These are phyloP conservation scores for Ophiostoma tasmaniense DNA, from an alignment of 2,329 filamentous ascomycete species.

Conservation along the genomic window DNA sequence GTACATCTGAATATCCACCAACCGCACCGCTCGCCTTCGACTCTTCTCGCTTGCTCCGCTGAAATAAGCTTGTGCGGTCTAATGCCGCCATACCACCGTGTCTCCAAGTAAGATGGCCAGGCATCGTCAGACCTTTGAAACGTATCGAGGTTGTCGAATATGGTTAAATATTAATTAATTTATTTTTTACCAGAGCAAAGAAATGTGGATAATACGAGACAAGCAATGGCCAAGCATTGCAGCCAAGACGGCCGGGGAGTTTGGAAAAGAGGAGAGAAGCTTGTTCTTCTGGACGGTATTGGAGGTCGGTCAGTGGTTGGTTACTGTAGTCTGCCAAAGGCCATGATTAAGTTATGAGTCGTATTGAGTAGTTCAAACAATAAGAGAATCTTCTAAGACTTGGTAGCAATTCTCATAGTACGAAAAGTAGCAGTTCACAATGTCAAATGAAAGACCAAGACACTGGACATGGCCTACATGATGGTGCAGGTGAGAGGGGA, in stretches of 20 bases:
- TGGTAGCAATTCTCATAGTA: not conserved
- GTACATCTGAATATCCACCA: not conserved
- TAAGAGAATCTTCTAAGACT: too few species aligned
- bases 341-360: not conserved
- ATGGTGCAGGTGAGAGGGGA: not conserved
- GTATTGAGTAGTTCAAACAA: not conserved
- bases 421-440: not conserved
- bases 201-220: slow-evolving; percentile 4
- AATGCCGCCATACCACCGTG: not conserved
- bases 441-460: not conserved
- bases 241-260: not conserved
- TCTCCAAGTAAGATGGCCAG: not conserved
- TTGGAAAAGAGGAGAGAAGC: not conserved
- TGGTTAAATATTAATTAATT: too few species aligned
- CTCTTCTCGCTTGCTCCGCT: not conserved
- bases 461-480: not conserved
- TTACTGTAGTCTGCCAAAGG: not conserved
- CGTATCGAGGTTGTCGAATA: not conserved
- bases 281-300: not conserved
- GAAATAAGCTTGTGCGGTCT: not conserved
- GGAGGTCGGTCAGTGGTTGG: too few species aligned
- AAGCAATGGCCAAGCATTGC: not conserved
- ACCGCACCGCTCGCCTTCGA: not conserved
- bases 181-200: not conserved
- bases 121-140: not conserved